Evolutionary conservation across 164 flowering plant species (phyloP).

Genomic region (Aristolochia contorta): DNA sequence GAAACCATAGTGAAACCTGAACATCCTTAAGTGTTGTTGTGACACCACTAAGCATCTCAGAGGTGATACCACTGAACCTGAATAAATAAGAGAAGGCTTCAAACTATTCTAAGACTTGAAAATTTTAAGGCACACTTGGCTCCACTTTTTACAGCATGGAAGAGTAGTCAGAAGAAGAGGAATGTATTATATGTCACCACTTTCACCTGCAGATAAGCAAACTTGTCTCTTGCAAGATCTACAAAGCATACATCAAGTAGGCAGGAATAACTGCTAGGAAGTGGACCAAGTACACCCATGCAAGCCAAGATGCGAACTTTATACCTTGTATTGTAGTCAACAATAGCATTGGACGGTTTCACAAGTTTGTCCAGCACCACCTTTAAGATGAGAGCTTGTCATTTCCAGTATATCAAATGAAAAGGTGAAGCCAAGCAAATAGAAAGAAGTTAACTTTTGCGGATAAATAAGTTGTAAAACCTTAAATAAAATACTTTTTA

Average conservation of each 20-base stretch:
- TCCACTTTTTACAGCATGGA: no score
- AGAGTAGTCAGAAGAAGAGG: no score
- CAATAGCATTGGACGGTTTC: slow-evolving; percentile 70
- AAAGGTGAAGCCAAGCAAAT: no score
- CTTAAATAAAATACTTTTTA: no score
- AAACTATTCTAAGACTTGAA: neutral
- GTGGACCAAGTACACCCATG: neutral
- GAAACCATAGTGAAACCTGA: slow-evolving; percentile 45
- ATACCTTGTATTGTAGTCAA: slow-evolving; percentile 92
- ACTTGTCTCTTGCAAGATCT: no score
- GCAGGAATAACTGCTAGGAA: neutral
- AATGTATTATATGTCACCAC: no score
- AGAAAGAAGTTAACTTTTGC: no score
- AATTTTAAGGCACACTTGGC: neutral
- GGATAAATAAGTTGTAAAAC: no score
- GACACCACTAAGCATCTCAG: slow-evolving; percentile 79
- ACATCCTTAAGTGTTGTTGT: slow-evolving; percentile 71
- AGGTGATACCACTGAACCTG: slow-evolving; percentile 97
- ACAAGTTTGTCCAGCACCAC: slow-evolving; percentile 88
- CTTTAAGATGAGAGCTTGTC: slow-evolving; percentile 22
- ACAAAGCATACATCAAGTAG: no score
- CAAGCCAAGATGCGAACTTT: neutral
- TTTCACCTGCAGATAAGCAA: no score
- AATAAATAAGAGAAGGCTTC: slow-evolving; percentile 4
- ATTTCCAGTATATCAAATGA: neutral